Percentiles rank a stretch among this genome's conserved stretches.
Evolutionary conservation across 192 early-diverging fungal genomes (phyloP).

Genomic region (Coemansia sp.): DNA sequence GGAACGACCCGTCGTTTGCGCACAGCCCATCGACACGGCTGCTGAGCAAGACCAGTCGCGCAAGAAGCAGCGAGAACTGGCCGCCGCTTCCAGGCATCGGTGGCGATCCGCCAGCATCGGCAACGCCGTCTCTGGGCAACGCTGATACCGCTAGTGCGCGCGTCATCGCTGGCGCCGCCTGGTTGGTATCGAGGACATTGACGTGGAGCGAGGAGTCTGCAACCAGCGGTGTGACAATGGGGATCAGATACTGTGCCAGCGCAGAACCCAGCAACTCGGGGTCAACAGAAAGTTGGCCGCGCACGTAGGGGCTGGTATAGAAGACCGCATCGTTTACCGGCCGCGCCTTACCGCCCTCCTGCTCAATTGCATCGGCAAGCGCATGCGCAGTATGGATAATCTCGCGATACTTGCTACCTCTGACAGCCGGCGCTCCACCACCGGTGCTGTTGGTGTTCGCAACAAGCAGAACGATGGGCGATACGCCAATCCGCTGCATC

Average conservation of each 20-base stretch:
- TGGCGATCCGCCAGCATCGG: too few species aligned
- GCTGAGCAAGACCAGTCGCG: conserved; percentile 61
- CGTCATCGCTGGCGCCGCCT: conserved; percentile 55
- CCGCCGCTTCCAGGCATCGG: conserved; percentile 1
- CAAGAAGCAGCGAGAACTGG: conserved; percentile 68
- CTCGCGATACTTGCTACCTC: conserved; percentile 16
- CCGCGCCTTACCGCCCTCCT: conserved; percentile 67
- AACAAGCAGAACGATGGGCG: conserved; percentile 40
- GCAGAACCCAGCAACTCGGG: conserved; percentile 61
- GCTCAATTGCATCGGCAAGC: conserved; percentile 70
- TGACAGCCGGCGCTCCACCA: neutral
- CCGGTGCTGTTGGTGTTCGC: neutral
- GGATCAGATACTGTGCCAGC: conserved; percentile 66
- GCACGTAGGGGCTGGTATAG: conserved; percentile 24
- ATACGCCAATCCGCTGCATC: conserved; percentile 52
- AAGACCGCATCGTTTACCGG: conserved; percentile 71
- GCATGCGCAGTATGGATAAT: conserved; percentile 23
- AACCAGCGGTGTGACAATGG: conserved; percentile 57
- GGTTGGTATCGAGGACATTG: conserved; percentile 38
- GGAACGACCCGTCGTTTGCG: conserved; percentile 56
- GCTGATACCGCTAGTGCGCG: conserved; percentile 56
- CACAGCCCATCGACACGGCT: conserved; percentile 39
- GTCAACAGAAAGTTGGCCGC: conserved; percentile 33
- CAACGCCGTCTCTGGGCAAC: conserved; percentile 53
- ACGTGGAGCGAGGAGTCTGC: conserved; percentile 54